Conservation (phyloP, 2,329 filamentous ascomycete genomes). For the Microcyclospora tardicrescens region DNA sequence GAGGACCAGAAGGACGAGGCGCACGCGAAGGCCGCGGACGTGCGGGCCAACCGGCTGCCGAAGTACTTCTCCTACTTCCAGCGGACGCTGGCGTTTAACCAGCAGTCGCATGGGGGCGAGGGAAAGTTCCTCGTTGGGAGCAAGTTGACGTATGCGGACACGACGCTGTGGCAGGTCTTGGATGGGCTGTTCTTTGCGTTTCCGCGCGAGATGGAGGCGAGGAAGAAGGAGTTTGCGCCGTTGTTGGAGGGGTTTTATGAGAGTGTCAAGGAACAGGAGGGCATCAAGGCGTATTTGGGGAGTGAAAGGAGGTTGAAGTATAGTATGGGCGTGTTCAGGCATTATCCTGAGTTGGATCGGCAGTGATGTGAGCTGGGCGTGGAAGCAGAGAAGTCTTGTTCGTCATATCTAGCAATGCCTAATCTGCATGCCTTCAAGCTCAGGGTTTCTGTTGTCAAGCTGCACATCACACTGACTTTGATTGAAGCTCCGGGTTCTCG, state of each 20-base stretch:
- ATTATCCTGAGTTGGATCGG: conserved; percentile 60
- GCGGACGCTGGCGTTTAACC: conserved; percentile 46
- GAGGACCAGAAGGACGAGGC: conserved; percentile 63
- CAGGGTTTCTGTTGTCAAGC: no score
- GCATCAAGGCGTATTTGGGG: conserved; percentile 54
- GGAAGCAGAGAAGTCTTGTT: not conserved
- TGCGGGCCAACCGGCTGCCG: conserved; percentile 49
- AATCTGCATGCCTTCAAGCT: no score
- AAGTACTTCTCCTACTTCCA: conserved; percentile 64
- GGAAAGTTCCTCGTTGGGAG: conserved; percentile 54
- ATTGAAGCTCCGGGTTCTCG: no score
- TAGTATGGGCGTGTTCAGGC: conserved; percentile 52
- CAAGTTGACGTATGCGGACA: conserved; percentile 56
- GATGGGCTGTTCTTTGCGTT: conserved; percentile 51
- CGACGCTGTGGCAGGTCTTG: conserved; percentile 57
- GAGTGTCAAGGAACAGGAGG: conserved; percentile 48
- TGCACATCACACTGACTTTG: no score
- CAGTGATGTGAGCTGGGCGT: conserved; percentile 17
- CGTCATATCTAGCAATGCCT: not conserved
- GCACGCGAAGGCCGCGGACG: conserved; percentile 44
- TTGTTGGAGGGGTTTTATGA: conserved; percentile 52
- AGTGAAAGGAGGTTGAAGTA: conserved; percentile 53
- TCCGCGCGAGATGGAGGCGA: conserved; percentile 48
- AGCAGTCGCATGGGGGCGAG: conserved; percentile 40
- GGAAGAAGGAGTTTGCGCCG: conserved; percentile 44